phyloP scores from a whole-genome alignment of 371 early-diverging fungal genomes.

The Hamiltosporidium tvaerminnensis region DNA sequence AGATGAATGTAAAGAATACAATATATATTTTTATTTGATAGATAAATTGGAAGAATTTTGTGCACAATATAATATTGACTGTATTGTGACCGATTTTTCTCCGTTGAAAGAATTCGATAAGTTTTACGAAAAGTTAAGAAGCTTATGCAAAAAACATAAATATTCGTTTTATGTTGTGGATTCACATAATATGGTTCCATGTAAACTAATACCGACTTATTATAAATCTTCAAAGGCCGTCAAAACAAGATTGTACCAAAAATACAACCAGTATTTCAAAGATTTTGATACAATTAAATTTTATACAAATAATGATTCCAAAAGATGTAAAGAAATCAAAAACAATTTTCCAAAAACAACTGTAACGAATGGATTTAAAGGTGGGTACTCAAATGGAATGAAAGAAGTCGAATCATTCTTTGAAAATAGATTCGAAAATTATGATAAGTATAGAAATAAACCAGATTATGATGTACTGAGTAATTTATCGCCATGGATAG shows the following conservation, averaged over 20 bases:
- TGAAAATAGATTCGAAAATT: conserved; percentile 8
- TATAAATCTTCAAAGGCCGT: conserved; percentile 12
- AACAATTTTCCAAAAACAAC: background rate
- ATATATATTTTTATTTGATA: conserved; percentile 5
- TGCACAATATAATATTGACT: background rate
- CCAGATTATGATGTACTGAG: conserved; percentile 11
- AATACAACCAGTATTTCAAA: conserved; percentile 7
- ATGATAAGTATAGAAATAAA: conserved; percentile 10
- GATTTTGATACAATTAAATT: conserved; percentile 1
- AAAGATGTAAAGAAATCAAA: background rate
- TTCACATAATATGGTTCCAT: conserved; percentile 31
- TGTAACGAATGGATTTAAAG: background rate
- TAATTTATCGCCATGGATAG: conserved; percentile 23
- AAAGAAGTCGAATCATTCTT: conserved; percentile 9
- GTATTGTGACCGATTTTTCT: conserved; percentile 14
- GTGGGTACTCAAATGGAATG: conserved; percentile 19
- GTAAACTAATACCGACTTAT: conserved; percentile 5
- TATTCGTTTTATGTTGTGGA: conserved; percentile 6
- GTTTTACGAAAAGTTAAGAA: conserved; percentile 5
- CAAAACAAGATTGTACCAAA: conserved; percentile 14
- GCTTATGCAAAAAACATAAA: conserved; percentile 4
- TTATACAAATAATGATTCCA: conserved; percentile 4
- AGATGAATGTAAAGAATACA: conserved; percentile 1
- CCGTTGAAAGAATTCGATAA: conserved; percentile 14
- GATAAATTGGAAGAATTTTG: background rate